Evolutionary conservation across 2,329 filamentous ascomycete genomes (phyloP), one percentile per base, ranked within the genome.

Genomic region (Botrytis cinerea): DNA sequence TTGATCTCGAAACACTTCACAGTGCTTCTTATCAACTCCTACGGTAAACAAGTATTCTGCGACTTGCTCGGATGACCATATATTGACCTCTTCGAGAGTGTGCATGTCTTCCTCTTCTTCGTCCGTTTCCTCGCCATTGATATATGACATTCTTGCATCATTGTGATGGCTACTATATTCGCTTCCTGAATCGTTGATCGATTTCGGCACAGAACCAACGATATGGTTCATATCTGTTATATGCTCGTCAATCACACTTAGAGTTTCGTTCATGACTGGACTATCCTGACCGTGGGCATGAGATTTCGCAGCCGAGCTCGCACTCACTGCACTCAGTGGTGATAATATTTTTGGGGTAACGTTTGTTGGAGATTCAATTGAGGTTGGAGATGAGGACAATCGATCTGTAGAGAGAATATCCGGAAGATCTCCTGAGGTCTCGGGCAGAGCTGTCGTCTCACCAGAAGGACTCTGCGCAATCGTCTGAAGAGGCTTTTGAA

Each of bases 241-340:
- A 81, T 98, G 95, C 83, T 98, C 95, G 81, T 98, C 92, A 79
- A 98, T 98, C 74, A 98, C 95, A 80, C 94, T 97, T 70, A 98
- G 84, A 0, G 95, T 98, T 82, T 98, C 95, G 81, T 95, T 94
- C 85, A 98, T 92, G 68, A 98, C 95, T 18, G 93, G 92, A 80
- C 90, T 92, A 71, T 90, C 88, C 77, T 90, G 85, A 28, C 85
- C 81, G 77, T 84, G 78, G 74, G 79, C 61, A 77, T 84, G 78
- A 73, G 80, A 60, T 84, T 78, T 90, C 85, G 74, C 84, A 84
- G 73, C 84, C 83, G 67, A 88, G 80, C 64, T 84, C 82, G 69
- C 80, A 78, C 22, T 83, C 74, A 78, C 75, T 74, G 78, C 75
- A 69, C 76, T 81, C 72, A 78, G 78, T 20, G 63, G 83, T 81